Base-by-base conservation (phyloP, 352 stramenopile species). In the Phytophthora agathidicida region DNA sequence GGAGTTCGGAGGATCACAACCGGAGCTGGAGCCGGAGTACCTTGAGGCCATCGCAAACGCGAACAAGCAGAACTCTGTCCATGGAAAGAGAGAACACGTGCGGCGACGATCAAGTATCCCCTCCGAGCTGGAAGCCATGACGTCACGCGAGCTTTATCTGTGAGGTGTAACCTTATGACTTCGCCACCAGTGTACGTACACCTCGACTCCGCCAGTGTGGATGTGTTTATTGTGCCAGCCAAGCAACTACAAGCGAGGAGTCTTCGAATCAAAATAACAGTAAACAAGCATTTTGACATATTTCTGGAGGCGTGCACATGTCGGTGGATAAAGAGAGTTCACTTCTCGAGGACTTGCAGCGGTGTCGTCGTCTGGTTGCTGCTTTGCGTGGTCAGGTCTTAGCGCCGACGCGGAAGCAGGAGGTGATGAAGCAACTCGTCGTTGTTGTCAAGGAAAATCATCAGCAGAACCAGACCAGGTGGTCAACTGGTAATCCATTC, bases 381-480 rank as follows among this genome's bases (percentile, higher is more conserved):
- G 56, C 52, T 9, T 88, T 90, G 66, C 76, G 80, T 13, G 59
- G 66, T 0, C 39, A 86, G 7, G 70, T 88, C 7, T 43, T 80
- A 45, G 57, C 63, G 9, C 68, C 72, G 32, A 73, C 80, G 9
- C 14, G 81, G 13, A 73, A 79, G 13, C 62, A 79, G 22, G 50
- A 78, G 31, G 50, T 82, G 5, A 30, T 77, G 1, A 26, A 50
- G 3, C 68, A 85, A 14, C 41, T 83, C 8, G 62, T 73, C 16
- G 8, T 37, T 11, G 30, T 39, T 8, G 47, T 81, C 13, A 22
- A 20, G 0, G 14, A 47, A n/a, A 36, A 41, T 0, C 45, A 51
- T 13, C 19, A 52, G 14, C 19, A 32, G 3, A 31, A 20, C 11
- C 17, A 37, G 27, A 39, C 1, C 3, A 51, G 27, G 26, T 38